These are phyloP conservation scores for Tolypocladium paradoxum DNA, from an alignment of 2,329 filamentous ascomycete species.

Conservation along the genomic window DNA sequence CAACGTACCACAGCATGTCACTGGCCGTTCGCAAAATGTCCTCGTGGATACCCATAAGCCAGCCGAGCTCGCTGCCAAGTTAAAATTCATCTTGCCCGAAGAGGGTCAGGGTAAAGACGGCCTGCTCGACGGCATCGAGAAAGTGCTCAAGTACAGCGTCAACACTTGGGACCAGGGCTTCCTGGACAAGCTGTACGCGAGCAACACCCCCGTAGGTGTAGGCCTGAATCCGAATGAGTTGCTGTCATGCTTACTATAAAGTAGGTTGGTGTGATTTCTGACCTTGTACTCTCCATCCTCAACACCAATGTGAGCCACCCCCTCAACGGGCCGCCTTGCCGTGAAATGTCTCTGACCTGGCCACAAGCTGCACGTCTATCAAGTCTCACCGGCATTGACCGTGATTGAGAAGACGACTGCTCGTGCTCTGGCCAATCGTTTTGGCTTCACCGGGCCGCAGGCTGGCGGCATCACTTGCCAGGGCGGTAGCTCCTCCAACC, in stretches of 20 bases:
- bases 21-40: conserved; percentile 37
- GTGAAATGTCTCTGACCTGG: not conserved
- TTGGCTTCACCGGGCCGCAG: conserved; percentile 63
- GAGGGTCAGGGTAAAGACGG: conserved; percentile 59
- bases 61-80: conserved; percentile 40
- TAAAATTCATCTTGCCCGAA: conserved; percentile 48
- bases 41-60: conserved; percentile 54
- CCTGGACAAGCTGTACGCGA: conserved; percentile 88
- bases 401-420: conserved; percentile 80
- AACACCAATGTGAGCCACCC: conserved; percentile 67
- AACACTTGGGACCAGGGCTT: conserved; percentile 99
- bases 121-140: conserved; percentile 57
- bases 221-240: not conserved
- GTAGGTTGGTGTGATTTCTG: conserved; percentile 73
- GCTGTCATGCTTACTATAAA: conserved; percentile 2
- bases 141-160: conserved; percentile 73
- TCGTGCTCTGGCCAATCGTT: conserved; percentile 59
- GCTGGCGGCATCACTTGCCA: conserved; percentile 67
- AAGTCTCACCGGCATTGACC: conserved; percentile 81
- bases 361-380: conserved; percentile 67
- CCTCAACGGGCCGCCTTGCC: not conserved
- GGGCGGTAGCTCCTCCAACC: conserved; percentile 77
- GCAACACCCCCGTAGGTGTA: conserved; percentile 62
- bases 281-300: conserved; percentile 71
- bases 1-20: conserved; percentile 29